Conservation (phyloP, 1,284 basidiomycete genomes). For the Grifola frondosa region DNA sequence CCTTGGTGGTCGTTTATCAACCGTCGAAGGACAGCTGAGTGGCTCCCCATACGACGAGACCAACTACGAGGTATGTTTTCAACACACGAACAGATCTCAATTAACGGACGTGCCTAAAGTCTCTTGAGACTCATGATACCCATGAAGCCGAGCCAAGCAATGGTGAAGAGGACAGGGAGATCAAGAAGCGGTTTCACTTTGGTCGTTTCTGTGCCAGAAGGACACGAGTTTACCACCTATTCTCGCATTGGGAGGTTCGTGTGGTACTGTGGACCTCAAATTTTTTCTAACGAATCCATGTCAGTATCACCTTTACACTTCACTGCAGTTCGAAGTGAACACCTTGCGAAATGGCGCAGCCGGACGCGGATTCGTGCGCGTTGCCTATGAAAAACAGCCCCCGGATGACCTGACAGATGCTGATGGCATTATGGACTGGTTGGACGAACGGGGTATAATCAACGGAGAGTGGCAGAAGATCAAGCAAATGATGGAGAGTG, state of each 20-base stretch:
- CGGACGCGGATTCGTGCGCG: slow-evolving; percentile 48
- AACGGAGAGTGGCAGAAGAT: slow-evolving; percentile 66
- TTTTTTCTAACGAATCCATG: not conserved
- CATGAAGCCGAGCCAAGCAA: slow-evolving; percentile 29
- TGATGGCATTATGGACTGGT: slow-evolving; percentile 79
- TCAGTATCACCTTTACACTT: slow-evolving; percentile 61
- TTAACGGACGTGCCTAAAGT: slow-evolving; percentile 6
- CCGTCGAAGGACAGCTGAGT: slow-evolving; percentile 52
- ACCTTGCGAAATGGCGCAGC: slow-evolving; percentile 40
- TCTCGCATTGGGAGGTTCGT: slow-evolving; percentile 85
- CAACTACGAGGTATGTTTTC: slow-evolving; percentile 51
- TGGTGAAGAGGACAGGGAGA: slow-evolving; percentile 33
- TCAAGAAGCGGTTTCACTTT: slow-evolving; percentile 46
- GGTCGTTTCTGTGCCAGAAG: slow-evolving; percentile 77
- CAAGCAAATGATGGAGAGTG: slow-evolving; percentile 71
- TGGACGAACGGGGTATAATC: slow-evolving; percentile 70
- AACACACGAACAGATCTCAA: not conserved
- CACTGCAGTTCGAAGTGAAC: slow-evolving; percentile 55
- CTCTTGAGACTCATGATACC: no score
- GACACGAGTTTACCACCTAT: slow-evolving; percentile 68
- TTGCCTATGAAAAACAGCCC: slow-evolving; percentile 53
- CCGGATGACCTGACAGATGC: slow-evolving; percentile 67
- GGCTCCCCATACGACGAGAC: slow-evolving; percentile 59
- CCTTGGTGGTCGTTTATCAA: slow-evolving; percentile 67
- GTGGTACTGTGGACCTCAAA: not conserved